phyloP scores from a whole-genome alignment of 208 protist species.

The Porcisia hertigi region DNA sequence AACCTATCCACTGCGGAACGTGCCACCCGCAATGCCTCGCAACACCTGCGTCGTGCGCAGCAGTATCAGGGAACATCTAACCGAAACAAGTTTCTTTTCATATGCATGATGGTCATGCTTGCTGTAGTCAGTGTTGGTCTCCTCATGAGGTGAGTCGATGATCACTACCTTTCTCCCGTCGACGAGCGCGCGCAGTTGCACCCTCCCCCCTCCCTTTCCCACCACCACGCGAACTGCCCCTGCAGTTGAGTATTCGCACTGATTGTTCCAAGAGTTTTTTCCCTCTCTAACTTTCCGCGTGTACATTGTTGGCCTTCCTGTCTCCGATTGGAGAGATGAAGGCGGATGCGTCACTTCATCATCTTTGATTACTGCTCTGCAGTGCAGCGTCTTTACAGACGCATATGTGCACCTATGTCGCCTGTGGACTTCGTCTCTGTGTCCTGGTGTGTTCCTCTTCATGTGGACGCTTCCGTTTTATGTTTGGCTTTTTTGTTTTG shows the following conservation, averaged over 20 bases:
- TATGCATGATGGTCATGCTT: slow-evolving; percentile 63
- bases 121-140: slow-evolving; percentile 37
- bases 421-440: not conserved
- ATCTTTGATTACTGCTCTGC: too few species aligned
- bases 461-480: too few species aligned
- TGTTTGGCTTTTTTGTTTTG: not conserved
- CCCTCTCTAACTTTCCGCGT: not conserved
- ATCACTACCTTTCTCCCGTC: not conserved
- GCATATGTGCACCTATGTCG: not conserved
- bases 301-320: not conserved
- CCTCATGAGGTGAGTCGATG: slow-evolving; percentile 10
- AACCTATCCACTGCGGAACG: slow-evolving; percentile 59
- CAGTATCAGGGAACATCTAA: slow-evolving; percentile 59
- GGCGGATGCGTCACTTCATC: too few species aligned
- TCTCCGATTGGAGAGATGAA: not conserved
- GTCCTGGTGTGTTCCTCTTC: not conserved
- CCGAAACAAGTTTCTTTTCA: slow-evolving; percentile 59
- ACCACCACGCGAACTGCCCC: too few species aligned
- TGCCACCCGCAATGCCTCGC: slow-evolving; percentile 65
- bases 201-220: not conserved
- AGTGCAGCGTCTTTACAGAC: not conserved
- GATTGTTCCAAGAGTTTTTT: not conserved
- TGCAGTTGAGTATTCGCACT: not conserved
- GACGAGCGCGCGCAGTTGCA: not conserved
- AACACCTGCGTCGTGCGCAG: slow-evolving; percentile 65